Base-by-base conservation (phyloP, 2,329 filamentous ascomycete genomes). In the Cladosporium sp. region DNA sequence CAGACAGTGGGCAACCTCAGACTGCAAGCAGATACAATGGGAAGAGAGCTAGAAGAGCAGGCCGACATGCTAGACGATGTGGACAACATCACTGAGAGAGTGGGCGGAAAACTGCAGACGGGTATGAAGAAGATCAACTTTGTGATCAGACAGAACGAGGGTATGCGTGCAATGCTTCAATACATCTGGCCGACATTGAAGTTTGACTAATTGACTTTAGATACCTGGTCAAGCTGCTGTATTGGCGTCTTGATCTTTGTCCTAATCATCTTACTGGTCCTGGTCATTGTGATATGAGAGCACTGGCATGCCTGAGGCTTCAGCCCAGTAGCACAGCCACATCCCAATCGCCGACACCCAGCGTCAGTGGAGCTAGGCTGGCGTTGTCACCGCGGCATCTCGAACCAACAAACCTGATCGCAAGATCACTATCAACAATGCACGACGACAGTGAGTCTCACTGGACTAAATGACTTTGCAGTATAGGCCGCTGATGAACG, bases 11-110 rank as follows among this genome's bases (percentile, higher is more conserved):
- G 92, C 2, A 97, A 92, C 71, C 76, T 99, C 70, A 82, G 93
- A 58, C 82, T 88, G 70, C 94, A 97, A 80, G 95, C 94, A 1
- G 88, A 95, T 74, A 90, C 92, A 67, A 99, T 99, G 93, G 93
- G 94, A 1, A 82, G 93, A 59, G 94, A 99, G 78, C 80, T 99
- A 47, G 95, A 97, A 75, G 94, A 99, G 77, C 94, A 99, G 80
- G 83, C 83, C 20, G 90, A 92, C 73, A 88, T 97, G 83, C 80
- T 99, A 59, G 87, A 94, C 63, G 87, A 89, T 55, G 88, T 95
- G 40, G 93, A 97, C 74, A 83, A 81, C 30, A 80, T 96, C 59
- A 91, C 90, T 3, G 92, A 97, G 73, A 83, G 93, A 36, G 92
- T 99, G 1, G 89, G 90, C 14, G 89, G 90, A 1, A 87, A 94